These are phyloP conservation scores for Boletellus deceptivus DNA, from an alignment of 1,284 basidiomycete genomes.

Conservation along the genomic window DNA sequence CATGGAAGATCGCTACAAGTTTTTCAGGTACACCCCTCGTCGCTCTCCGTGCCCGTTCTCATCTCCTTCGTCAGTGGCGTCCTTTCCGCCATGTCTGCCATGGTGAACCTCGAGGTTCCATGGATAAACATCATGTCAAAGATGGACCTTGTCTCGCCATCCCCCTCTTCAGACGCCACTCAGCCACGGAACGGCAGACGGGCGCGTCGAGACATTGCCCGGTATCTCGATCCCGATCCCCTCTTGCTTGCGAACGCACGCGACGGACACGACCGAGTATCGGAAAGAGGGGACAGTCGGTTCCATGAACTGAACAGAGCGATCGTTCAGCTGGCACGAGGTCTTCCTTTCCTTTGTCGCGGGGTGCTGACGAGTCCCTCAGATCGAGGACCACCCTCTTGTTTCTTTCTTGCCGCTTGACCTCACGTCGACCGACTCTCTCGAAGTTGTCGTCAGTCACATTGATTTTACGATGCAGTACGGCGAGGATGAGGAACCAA, in stretches of 20 bases:
- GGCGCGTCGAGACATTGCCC: slow-evolving; percentile 72
- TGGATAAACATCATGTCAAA: slow-evolving; percentile 99
- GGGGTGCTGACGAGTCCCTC: slow-evolving; percentile 13
- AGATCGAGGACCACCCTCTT: slow-evolving; percentile 98
- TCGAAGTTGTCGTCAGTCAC: slow-evolving; percentile 90
- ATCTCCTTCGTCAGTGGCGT: slow-evolving; percentile 69
- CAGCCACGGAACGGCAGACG: slow-evolving; percentile 70
- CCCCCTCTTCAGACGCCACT: slow-evolving; percentile 45
- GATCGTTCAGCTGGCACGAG: slow-evolving; percentile 85
- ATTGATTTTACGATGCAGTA: slow-evolving; percentile 98
- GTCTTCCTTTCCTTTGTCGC: slow-evolving; percentile 1
- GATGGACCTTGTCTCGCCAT: slow-evolving; percentile 90
- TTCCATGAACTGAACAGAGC: slow-evolving; percentile 95
- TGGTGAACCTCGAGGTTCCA: slow-evolving; percentile 96
- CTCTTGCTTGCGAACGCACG: slow-evolving; percentile 71
- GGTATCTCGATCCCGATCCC: slow-evolving; percentile 98
- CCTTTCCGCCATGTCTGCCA: slow-evolving; percentile 96
- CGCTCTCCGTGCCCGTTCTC: background rate
- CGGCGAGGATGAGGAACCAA: slow-evolving; percentile 91
- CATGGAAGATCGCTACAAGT: slow-evolving; percentile 98
- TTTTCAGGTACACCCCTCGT: slow-evolving; percentile 70
- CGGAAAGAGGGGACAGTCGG: slow-evolving; percentile 76
- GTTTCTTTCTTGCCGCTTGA: slow-evolving; percentile 97
- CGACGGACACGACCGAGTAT: slow-evolving; percentile 28
- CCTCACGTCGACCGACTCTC: slow-evolving; percentile 84